phyloP scores from a whole-genome alignment of 108 stramenopile genomes.

The Nitzschia inconspicua region DNA sequence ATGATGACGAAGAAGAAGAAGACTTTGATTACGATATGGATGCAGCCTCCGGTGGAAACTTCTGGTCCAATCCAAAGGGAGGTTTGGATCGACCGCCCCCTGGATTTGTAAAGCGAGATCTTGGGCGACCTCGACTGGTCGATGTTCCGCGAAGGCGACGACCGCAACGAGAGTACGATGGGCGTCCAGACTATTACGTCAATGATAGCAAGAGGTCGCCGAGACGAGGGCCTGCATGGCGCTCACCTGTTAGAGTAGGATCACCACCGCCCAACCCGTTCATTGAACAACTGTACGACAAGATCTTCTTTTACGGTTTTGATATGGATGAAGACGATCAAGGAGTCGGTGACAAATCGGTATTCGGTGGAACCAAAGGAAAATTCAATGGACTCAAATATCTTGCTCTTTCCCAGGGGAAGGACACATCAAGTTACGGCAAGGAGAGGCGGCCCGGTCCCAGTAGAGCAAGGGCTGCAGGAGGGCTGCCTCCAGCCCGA shows the following conservation, averaged over 20 bases:
- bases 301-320: conserved; percentile 69
- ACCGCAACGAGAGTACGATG: background rate
- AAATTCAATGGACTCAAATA: conserved; percentile 75
- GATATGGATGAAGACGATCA: conserved; percentile 39
- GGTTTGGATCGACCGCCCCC: conserved; percentile 20
- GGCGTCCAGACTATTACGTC: background rate
- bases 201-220: background rate
- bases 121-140: background rate
- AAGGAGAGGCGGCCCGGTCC: background rate
- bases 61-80: conserved; percentile 52
- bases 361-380: conserved; percentile 82
- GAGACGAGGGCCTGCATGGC: conserved; percentile 1
- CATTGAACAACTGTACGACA: conserved; percentile 66
- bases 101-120: background rate
- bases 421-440: conserved; percentile 18
- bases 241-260: conserved; percentile 26
- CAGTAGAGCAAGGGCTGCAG: background rate
- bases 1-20: conserved; percentile 14
- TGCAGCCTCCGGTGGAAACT: conserved; percentile 23
- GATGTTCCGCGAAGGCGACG: background rate
- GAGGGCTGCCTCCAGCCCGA: conserved; percentile 3
- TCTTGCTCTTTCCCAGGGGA: conserved; percentile 38
- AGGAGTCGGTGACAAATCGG: conserved; percentile 63
- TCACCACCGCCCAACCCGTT: conserved; percentile 49
- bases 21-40: conserved; percentile 34